Evolutionary conservation across 1,284 basidiomycete species (phyloP), one percentile per base, ranked within the genome.

Genomic region (Ustilago sp.): DNA sequence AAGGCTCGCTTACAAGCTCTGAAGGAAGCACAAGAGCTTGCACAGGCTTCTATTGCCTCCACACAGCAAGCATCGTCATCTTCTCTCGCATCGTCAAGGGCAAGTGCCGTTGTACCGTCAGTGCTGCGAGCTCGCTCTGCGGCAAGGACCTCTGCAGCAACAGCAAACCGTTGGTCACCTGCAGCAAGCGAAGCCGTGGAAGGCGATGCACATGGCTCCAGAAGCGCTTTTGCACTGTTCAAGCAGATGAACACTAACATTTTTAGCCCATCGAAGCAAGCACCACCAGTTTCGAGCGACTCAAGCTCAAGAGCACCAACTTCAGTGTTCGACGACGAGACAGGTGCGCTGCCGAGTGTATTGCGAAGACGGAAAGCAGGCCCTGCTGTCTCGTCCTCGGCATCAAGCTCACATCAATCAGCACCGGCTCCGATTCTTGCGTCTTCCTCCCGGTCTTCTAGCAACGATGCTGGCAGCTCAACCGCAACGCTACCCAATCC

Each of bases 301-400:
- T 53, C 53, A 11, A 17, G 34, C 32, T 13, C 51, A 5, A 36
- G 12, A 38, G 75, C 67, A 12, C 75, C 75, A n/a, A 73, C 50
- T 3, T 77, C 75, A 2, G 75, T 77, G 8, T 77, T 77, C 23
- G 75, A 77, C 35, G 68, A 74, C 19, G 67, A 65, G 35, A 67
- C 67, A 8, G 65, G 60, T 3, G 59, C 67, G 3, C 36, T 74
- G 4, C 66, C 63, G 4, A 67, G 63, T 32, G 67, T 77, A 3
- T 50, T 70, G 13, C 68, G 71, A 9, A 67, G 36, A 45, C 63
- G 60, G 15, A 53, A 39, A 34, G 3, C 68, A 7, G 3, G 28
- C 1, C 34, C 67, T 6, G n/a, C 32, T 35, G 1, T 55, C 15
- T 17, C 39, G n/a, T 2, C 58, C 13, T 3, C 45, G 1, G 36